Evolutionary conservation across 106 monocot genomes (phyloP).

Genomic region (Ottelia alismoides): DNA sequence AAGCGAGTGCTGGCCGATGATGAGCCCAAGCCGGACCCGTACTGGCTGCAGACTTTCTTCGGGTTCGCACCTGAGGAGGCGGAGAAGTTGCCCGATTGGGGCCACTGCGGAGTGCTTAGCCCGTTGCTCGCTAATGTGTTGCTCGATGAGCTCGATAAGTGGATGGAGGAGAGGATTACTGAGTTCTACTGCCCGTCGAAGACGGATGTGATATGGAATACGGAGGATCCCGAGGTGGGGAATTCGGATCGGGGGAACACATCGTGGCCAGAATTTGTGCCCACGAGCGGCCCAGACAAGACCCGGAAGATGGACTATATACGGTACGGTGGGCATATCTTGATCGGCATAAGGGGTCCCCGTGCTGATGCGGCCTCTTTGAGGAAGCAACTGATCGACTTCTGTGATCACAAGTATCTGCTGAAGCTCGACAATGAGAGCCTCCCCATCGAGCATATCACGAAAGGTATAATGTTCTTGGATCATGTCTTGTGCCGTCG

Average conservation of each 20-base stretch:
- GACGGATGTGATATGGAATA: constrained; percentile 57
- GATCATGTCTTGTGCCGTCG: constrained; percentile 91
- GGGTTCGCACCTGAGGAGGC: constrained; percentile 95
- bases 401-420: constrained; percentile 62
- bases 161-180: constrained; percentile 78
- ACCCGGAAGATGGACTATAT: constrained; percentile 88
- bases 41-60: constrained; percentile 92
- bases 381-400: constrained; percentile 73
- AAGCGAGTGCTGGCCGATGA: constrained; percentile 79
- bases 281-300: constrained; percentile 93
- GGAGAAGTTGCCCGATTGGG: constrained; percentile 67
- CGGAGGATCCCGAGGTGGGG: constrained; percentile 29
- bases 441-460: constrained; percentile 91
- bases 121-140: constrained; percentile 70
- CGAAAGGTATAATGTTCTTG: constrained; percentile 95
- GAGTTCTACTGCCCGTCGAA: constrained; percentile 84
- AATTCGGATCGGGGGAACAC: constrained; percentile 70
- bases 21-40: constrained; percentile 95
- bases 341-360: constrained; percentile 74
- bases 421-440: constrained; percentile 86
- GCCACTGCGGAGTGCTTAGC: constrained; percentile 76
- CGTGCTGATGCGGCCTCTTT: constrained; percentile 79
- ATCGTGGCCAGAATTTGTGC: constrained; percentile 98
- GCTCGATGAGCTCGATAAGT: constrained; percentile 85
- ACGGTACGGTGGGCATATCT: constrained; percentile 73